phyloP scores from a whole-genome alignment of 352 stramenopile genomes.

The Phytophthora multivora region DNA sequence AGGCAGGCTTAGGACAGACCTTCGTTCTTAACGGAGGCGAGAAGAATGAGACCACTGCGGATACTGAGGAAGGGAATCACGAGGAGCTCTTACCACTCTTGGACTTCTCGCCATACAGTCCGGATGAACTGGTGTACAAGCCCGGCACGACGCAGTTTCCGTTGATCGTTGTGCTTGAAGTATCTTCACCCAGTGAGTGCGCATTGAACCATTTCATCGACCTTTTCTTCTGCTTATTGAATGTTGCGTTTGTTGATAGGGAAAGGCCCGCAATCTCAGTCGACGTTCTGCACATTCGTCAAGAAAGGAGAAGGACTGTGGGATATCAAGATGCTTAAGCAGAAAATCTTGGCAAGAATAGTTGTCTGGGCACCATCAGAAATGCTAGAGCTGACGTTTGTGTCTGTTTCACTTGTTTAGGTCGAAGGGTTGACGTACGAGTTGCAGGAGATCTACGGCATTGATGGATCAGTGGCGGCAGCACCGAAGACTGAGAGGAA shows the following conservation, averaged over 20 bases:
- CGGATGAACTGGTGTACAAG: slow-evolving; percentile 56
- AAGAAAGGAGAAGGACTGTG: slow-evolving; percentile 49
- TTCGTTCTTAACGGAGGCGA: slow-evolving; percentile 43
- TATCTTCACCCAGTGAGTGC: slow-evolving; percentile 44
- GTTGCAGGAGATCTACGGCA: slow-evolving; percentile 89
- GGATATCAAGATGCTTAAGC: slow-evolving; percentile 82
- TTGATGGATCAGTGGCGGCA: slow-evolving; percentile 70
- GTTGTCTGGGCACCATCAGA: too few relatives aligned
- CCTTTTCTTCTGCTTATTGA: slow-evolving; percentile 6
- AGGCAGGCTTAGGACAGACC: slow-evolving; percentile 52
- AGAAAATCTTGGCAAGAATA: slow-evolving; percentile 64
- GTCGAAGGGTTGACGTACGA: slow-evolving; percentile 82
- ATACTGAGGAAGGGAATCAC: slow-evolving; percentile 5
- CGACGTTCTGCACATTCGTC: slow-evolving; percentile 79
- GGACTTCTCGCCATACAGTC: slow-evolving; percentile 47
- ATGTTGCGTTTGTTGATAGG: slow-evolving; percentile 14
- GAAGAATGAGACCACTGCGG: slow-evolving; percentile 3
- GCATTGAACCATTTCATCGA: background rate
- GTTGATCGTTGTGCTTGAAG: slow-evolving; percentile 74
- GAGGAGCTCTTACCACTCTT: slow-evolving; percentile 34
- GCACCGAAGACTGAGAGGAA: slow-evolving; percentile 43
- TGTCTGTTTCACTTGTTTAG: slow-evolving; percentile 24
- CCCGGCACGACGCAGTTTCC: slow-evolving; percentile 52
- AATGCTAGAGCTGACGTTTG: background rate
- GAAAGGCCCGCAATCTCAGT: slow-evolving; percentile 68